phyloP scores from a whole-genome alignment of 108 stramenopile genomes.

The Aurantiochytrium sp. region DNA sequence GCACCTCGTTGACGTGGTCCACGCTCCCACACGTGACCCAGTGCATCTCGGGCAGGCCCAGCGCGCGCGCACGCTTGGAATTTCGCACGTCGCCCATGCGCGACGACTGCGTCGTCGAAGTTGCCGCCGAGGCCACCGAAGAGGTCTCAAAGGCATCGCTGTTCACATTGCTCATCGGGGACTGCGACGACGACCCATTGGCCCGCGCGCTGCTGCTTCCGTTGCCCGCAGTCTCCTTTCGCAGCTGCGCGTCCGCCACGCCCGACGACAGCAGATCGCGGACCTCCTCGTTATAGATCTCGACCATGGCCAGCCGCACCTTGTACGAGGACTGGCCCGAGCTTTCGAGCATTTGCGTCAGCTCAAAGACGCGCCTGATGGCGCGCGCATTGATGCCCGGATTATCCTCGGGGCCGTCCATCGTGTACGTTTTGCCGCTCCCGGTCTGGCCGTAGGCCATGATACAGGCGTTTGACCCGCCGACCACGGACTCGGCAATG shows the following conservation, averaged over 20 bases:
- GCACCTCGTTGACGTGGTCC: constrained; percentile 68
- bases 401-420: constrained; percentile 51
- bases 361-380: constrained; percentile 43
- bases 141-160: neutral
- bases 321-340: constrained; percentile 10
- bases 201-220: neutral
- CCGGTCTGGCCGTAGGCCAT: constrained; percentile 95
- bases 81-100: neutral
- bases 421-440: constrained; percentile 61
- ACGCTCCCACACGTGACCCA: constrained; percentile 70
- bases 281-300: constrained; percentile 67
- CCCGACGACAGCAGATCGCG: constrained; percentile 57
- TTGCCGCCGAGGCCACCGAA: neutral
- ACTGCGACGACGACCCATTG: constrained; percentile 37
- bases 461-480: constrained; percentile 97
- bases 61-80: constrained; percentile 26
- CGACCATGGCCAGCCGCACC: constrained; percentile 57
- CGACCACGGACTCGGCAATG: constrained; percentile 73
- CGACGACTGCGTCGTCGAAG: constrained; percentile 48
- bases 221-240: constrained; percentile 64
- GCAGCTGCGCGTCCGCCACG: constrained; percentile 55
- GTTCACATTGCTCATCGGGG: constrained; percentile 46
- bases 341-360: neutral
- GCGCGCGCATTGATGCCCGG: constrained; percentile 54
- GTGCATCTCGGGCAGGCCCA: constrained; percentile 83